These are phyloP conservation scores for Cladobotryum protrusum DNA, from an alignment of 2,329 filamentous ascomycete genomes.

Conservation along the genomic window DNA sequence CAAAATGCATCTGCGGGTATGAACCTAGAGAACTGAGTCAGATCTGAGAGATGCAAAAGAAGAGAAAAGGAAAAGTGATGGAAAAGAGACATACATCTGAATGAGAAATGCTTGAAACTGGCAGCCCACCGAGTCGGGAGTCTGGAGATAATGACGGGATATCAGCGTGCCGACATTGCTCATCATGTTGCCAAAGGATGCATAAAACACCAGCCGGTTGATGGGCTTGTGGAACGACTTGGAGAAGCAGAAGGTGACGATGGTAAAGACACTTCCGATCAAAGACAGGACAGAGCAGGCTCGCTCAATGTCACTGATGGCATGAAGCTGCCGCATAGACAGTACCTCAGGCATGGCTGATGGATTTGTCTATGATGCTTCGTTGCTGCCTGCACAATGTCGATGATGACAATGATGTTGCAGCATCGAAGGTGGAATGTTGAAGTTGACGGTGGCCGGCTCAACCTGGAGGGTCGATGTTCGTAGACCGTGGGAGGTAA, in stretches of 20 bases:
- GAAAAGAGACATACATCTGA: conserved; percentile 58
- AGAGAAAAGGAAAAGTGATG: background rate
- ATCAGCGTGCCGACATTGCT: conserved; percentile 72
- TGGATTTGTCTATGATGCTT: too few relatives aligned
- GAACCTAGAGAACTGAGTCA: conserved; percentile 51
- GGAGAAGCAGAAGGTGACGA: conserved; percentile 63
- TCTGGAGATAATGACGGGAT: conserved; percentile 52
- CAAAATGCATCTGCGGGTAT: conserved; percentile 70
- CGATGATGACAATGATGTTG: too few relatives aligned
- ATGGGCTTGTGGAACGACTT: conserved; percentile 76
- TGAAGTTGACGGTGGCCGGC: too few relatives aligned
- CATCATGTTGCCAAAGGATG: conserved; percentile 74
- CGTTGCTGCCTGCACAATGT: too few relatives aligned
- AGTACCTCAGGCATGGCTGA: conserved; percentile 4
- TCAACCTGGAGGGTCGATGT: too few relatives aligned
- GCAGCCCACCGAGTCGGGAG: conserved; percentile 47
- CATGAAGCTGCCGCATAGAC: conserved; percentile 36
- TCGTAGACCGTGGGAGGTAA: too few relatives aligned
- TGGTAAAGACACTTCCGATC: conserved; percentile 63
- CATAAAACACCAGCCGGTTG: conserved; percentile 78
- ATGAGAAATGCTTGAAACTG: conserved; percentile 74
- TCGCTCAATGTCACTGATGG: conserved; percentile 59
- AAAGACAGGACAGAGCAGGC: conserved; percentile 65
- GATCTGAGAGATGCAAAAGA: background rate
- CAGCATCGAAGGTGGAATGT: too few relatives aligned